A percentile compares a stretch with the other conserved stretches of the same genome.
These are phyloP conservation scores for Protomyces inouyei DNA, from an alignment of 1,139 yeast genomes.

Conservation along the genomic window DNA sequence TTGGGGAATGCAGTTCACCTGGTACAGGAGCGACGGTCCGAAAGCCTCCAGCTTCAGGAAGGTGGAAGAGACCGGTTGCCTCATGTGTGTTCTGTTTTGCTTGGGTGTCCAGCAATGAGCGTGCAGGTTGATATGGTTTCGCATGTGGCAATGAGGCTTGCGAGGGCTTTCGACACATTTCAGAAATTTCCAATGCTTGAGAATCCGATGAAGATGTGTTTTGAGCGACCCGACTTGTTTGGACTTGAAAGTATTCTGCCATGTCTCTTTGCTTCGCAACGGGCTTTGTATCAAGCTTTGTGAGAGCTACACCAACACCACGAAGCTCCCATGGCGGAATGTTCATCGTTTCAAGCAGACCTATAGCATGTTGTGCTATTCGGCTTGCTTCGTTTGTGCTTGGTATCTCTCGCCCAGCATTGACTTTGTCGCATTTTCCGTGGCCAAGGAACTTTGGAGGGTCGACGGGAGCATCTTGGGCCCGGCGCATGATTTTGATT, in stretches of 20 bases:
- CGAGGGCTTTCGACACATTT: too few relatives aligned
- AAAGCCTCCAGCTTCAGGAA: too few relatives aligned
- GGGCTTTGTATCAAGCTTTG: constrained; percentile 43
- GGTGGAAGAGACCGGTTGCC: too few relatives aligned
- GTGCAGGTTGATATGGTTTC: too few relatives aligned
- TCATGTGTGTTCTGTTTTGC: too few relatives aligned
- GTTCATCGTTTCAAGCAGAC: constrained; percentile 52
- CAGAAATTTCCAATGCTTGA: too few relatives aligned
- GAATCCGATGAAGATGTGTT: too few relatives aligned
- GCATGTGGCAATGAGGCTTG: too few relatives aligned
- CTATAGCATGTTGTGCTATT: constrained; percentile 57
- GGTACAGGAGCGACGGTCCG: too few relatives aligned
- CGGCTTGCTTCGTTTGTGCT: constrained; percentile 41
- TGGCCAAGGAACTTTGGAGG: constrained; percentile 80
- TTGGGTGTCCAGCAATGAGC: too few relatives aligned
- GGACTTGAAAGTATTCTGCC: background rate
- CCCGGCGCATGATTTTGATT: constrained; percentile 60
- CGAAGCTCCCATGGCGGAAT: constrained; percentile 66
- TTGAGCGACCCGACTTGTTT: too few relatives aligned
- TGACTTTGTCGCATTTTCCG: constrained; percentile 67
- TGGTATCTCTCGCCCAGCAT: constrained; percentile 37
- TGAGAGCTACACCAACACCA: constrained; percentile 70
- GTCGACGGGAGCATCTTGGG: constrained; percentile 60
- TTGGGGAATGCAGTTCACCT: too few relatives aligned
- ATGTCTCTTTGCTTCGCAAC: background rate